These are phyloP conservation scores for Phaeosphaeria sp. DNA, from an alignment of 2,329 filamentous ascomycete genomes.

Conservation along the genomic window DNA sequence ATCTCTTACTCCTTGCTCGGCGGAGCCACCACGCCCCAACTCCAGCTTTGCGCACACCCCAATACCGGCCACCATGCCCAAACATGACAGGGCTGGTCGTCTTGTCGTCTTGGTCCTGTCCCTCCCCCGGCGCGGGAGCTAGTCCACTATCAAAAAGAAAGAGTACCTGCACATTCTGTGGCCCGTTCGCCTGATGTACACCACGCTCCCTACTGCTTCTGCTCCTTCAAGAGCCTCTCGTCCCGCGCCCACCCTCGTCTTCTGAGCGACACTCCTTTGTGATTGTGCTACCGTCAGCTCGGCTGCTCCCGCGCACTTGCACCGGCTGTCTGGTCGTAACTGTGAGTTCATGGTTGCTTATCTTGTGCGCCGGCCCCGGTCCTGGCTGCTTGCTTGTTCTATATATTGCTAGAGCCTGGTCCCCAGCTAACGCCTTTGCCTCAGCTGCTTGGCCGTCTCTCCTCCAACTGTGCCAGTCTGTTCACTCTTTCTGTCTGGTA, in stretches of 20 bases:
- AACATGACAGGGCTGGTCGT: slow-evolving; percentile 34
- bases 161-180: slow-evolving; percentile 42
- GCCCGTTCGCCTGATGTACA: slow-evolving; percentile 22
- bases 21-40: slow-evolving; percentile 16
- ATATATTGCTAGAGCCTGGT: slow-evolving; percentile 35
- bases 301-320: slow-evolving; percentile 40
- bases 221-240: slow-evolving; percentile 24
- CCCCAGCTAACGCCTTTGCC: slow-evolving; percentile 31
- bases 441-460: slow-evolving; percentile 19
- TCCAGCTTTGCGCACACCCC: slow-evolving; percentile 26
- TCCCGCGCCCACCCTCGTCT: slow-evolving; percentile 33
- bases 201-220: slow-evolving; percentile 10
- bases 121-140: slow-evolving; percentile 44
- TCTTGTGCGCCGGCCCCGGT: slow-evolving; percentile 38
- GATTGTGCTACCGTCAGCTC: slow-evolving; percentile 30
- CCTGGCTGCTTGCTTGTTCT: slow-evolving; percentile 31
- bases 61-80: slow-evolving; percentile 24
- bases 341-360: slow-evolving; percentile 39
- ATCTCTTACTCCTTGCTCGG: slow-evolving; percentile 33
- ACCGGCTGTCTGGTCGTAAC: slow-evolving; percentile 26
- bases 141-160: slow-evolving; percentile 40
- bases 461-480: slow-evolving; percentile 12
- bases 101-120: slow-evolving; percentile 6
- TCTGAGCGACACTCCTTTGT: slow-evolving; percentile 21
- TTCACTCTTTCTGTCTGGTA: slow-evolving; percentile 9